Evolutionary conservation across 169 alveolate genomes (phyloP), one percentile per base, ranked within the genome.

Genomic region (Cryptosporidium muris): DNA sequence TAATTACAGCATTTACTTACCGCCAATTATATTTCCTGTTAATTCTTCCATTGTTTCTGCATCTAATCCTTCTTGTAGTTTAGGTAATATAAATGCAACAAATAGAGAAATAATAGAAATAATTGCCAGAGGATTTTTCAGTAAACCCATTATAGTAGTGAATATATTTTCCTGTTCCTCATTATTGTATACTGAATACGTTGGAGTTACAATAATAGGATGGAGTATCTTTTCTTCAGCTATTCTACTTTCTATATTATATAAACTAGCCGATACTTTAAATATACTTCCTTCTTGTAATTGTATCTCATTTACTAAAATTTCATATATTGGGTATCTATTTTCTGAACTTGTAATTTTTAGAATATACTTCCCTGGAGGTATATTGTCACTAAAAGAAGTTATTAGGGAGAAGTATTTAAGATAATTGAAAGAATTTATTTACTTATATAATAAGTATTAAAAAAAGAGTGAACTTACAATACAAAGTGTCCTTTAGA

Each of bases 1-100:
- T 34, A 16, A 3, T 12, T 42, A 11, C 47, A 9, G 25, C 4
- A 0, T 42, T 8, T n/a, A 74, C 85, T 58, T 74, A 74, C 85
- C 68, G 43, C 85, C 85, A 14, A 68, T 68, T 2, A 74, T 43
- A 3, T 66, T 58, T n/a, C 85, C 85, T 6, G 85, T 74, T 0
- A 74, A 58, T 34, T 74, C 85, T 34, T 74, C 85, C 67, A 74
- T 74, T 8, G 85, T 68, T 34, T 74, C 85, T 34, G 51, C 68
- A 60, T 74, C 85, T 2, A 74, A 51, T 25, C 74, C 43, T 37
- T 74, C 85, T 43, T 74, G 85, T 12, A 74, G 47, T 45, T 58
- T 74, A 16, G 85, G 85, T 16, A 74, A 49, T 14, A 54, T 16
- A n/a, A 53, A 45, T 25, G 85, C 45, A 5, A 74, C 60, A 14